These are phyloP conservation scores for Cicer arietinum DNA, from an alignment of 306 rosid species.

Conservation along the genomic window DNA sequence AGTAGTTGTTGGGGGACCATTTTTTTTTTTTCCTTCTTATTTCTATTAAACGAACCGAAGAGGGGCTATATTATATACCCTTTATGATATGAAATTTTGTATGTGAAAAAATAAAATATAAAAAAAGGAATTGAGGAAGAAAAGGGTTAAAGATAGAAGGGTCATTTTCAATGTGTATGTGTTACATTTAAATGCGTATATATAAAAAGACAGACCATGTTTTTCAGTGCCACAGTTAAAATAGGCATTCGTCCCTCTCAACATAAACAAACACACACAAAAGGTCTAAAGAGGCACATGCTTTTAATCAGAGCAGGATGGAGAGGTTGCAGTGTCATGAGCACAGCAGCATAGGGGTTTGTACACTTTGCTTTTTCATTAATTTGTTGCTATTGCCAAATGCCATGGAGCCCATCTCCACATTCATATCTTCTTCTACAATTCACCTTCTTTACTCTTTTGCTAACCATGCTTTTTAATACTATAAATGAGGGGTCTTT, in stretches of 20 bases:
- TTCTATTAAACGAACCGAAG: background rate
- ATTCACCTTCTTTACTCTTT: no score
- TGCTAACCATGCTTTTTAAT: no score
- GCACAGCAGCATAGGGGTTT: constrained; percentile 19
- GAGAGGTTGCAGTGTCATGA: constrained; percentile 48
- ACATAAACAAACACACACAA: constrained; percentile 51
- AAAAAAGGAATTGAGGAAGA: constrained; percentile 28
- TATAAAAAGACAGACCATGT: constrained; percentile 56
- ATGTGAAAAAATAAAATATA: constrained; percentile 28
- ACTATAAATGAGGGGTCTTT: no score
- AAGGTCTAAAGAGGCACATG: constrained; percentile 43
- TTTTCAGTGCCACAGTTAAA: constrained; percentile 97
- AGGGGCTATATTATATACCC: constrained; percentile 4
- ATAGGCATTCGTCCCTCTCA: constrained; percentile 81
- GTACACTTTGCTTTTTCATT: constrained; percentile 45
- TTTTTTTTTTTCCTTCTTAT: background rate
- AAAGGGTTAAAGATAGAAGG: constrained; percentile 48
- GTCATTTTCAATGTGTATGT: constrained; percentile 76
- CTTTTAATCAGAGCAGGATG: constrained; percentile 39
- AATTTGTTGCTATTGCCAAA: constrained; percentile 30
- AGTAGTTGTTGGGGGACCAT: constrained; percentile 50
- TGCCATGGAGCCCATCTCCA: background rate
- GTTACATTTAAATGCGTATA: constrained; percentile 53
- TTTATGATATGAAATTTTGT: constrained; percentile 28
- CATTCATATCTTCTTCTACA: background rate